Percentiles rank a stretch among this genome's conserved stretches.
These are phyloP conservation scores for Suhomyces anneliseae DNA, from an alignment of 1,139 yeast genomes.

Conservation along the genomic window DNA sequence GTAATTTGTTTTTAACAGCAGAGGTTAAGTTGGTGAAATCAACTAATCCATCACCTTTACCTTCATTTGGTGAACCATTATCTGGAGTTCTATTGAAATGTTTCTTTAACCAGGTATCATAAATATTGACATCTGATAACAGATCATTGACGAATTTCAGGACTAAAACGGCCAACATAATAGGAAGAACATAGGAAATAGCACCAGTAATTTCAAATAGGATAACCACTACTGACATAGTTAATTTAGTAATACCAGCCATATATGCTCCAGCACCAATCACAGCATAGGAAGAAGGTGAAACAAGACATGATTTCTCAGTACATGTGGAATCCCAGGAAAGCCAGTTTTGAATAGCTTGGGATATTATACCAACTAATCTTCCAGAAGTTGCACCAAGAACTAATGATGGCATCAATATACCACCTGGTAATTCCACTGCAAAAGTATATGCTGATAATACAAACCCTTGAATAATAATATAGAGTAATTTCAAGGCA, in stretches of 20 bases:
- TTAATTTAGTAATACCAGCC: slow-evolving; percentile 57
- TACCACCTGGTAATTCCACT: slow-evolving; percentile 69
- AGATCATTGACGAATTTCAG: slow-evolving; percentile 52
- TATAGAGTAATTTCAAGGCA: slow-evolving; percentile 40
- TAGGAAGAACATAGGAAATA: slow-evolving; percentile 56
- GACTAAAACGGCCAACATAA: slow-evolving; percentile 57
- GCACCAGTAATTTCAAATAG: slow-evolving; percentile 63
- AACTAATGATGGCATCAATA: slow-evolving; percentile 69
- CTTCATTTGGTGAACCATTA: slow-evolving; percentile 25
- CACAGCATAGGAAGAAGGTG: slow-evolving; percentile 62
- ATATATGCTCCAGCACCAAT: slow-evolving; percentile 61
- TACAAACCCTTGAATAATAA: slow-evolving; percentile 54
- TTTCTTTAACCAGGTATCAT: slow-evolving; percentile 44
- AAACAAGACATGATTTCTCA: slow-evolving; percentile 50
- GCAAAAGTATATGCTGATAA: slow-evolving; percentile 67
- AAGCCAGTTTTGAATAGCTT: slow-evolving; percentile 46
- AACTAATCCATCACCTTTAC: slow-evolving; percentile 45
- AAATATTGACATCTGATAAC: slow-evolving; percentile 47
- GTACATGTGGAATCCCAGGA: slow-evolving; percentile 49
- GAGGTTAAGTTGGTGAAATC: slow-evolving; percentile 35
- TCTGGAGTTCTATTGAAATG: slow-evolving; percentile 25
- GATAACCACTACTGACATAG: slow-evolving; percentile 57
- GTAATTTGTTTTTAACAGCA: slow-evolving; percentile 30
- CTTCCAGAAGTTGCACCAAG: slow-evolving; percentile 74
- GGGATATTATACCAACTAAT: slow-evolving; percentile 61